Base-by-base conservation (phyloP, 148 eudicot species). In the Chenopodium suecicum region DNA sequence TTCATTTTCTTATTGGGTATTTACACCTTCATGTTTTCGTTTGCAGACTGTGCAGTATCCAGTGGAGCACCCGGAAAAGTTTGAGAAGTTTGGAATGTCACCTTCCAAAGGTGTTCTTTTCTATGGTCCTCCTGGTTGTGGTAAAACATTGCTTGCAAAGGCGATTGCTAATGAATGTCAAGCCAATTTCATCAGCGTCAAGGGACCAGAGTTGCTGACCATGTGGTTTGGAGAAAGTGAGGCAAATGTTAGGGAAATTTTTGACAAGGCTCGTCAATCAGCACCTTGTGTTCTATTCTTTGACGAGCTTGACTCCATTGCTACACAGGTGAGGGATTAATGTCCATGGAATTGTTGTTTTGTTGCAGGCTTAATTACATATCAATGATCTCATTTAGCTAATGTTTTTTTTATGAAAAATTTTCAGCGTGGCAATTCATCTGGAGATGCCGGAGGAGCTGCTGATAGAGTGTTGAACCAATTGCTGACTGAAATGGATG, bases 191-290 rank as follows among this genome's bases (percentile, higher is more conserved):
- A 92, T 92, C 62, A 89, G 94, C 69, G 63, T 92, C 64, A 92
- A 92, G 75, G 94, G 94, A 58, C 94, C 94, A 5, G 94, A 92
- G 81, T 80, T 92, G 88, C 90, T 91, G 13, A 92, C 97, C 5
- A 92, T 92, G 94, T 92, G 97, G 97, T 92, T 92, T 78, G 97
- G 97, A 64, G 92, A 92, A 78, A 92, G 97, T 80, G 97, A 92
- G 85, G 97, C 97, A 72, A 92, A 92, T 83, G 97, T 91, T 3
- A 54, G 97, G 50, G 97, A 92, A 73, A 88, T 92, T 17, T 92
- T 92, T 68, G 97, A 92, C 80, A 92, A 92, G 83, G 94, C 97
- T 62, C 89, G 94, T 4, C 86, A 82, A 54, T 92, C 97, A 74
- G 94, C 94, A 73, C 97, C 97, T 70, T 92, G 97, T 78, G 96